Conservation (phyloP, 306 rosid species). For the Boehmeria nivea region DNA sequence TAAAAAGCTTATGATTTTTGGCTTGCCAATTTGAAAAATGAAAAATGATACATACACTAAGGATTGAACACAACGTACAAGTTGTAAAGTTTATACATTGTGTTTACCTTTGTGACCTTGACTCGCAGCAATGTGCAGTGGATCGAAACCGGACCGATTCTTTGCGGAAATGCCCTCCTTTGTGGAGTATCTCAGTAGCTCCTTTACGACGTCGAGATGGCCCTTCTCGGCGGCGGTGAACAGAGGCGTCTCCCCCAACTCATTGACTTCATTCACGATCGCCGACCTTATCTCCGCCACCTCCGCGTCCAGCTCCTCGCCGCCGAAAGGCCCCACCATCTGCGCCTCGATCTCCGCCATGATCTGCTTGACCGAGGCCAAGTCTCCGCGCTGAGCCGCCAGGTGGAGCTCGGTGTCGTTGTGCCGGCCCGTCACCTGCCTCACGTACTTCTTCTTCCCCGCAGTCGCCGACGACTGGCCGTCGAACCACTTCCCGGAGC, state of each 20-base stretch:
- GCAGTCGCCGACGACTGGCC: neutral
- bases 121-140: conserved; percentile 73
- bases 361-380: conserved; percentile 33
- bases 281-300: conserved; percentile 55
- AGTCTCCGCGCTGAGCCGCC: conserved; percentile 65
- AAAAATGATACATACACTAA: neutral
- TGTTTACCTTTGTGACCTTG: conserved; percentile 69
- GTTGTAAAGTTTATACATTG: too few relatives aligned
- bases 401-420: conserved; percentile 83
- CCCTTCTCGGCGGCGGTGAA: conserved; percentile 74
- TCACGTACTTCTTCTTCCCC: conserved; percentile 63
- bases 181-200: conserved; percentile 49
- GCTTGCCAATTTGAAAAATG: too few relatives aligned
- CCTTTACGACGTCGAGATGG: conserved; percentile 46
- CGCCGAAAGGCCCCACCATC: conserved; percentile 41
- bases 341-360: conserved; percentile 61
- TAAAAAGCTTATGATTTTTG: too few relatives aligned
- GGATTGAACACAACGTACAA: too few relatives aligned
- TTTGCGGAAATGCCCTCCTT: conserved; percentile 43
- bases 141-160: conserved; percentile 61
- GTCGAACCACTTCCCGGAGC: conserved; percentile 56
- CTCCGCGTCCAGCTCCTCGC: conserved; percentile 58
- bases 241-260: conserved; percentile 73
- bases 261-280: conserved; percentile 73
- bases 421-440: conserved; percentile 80